Evolutionary conservation across 2,329 filamentous ascomycete species (phyloP), one percentile per base, ranked within the genome.

Genomic region (Chrysoporthe puriensis): DNA sequence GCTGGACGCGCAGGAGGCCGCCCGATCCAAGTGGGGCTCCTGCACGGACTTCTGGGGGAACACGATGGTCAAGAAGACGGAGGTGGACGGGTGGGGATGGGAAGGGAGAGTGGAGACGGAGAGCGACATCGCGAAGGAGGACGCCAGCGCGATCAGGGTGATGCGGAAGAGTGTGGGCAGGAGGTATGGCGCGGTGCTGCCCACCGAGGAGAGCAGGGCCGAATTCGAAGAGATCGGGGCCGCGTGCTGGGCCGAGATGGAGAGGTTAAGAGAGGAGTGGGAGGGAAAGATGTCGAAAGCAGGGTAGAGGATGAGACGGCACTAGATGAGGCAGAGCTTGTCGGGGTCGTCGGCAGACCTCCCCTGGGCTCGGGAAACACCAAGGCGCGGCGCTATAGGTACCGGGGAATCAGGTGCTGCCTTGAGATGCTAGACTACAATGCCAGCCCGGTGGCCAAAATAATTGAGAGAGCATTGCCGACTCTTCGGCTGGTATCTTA

Each of bases 21-120:
- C 89, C 83, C 76, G 85, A 78, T 62, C 82, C 66, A 98, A 98
- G 81, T 98, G 95, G 95, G 95, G 95, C 2, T 91, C 91, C 42
- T 86, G 88, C n/a, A 86, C 85, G 9, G 85, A 90, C 71, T 77
- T 85, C 13, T 77, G 79, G 65, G 89, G 90, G 0, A 79, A 83
- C 26, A 85, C 86, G 68, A 81, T 85, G 50, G 87, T 93, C 5
- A 91, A 90, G 78, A 88, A 88, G 73, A 96, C 94, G 1, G 93
- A 97, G 77, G 90, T 97, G 3, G 89, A 92, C 56, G 92, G 93
- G 8, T 97, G 94, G 94, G 94, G 93, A 0, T 90, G 89, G 78
- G 82, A 87, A 71, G 89, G 91, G 66, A 81, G 78, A 11, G 81
- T 84, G n/a, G 83, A 84, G 70, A 78, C 81, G 43, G 83, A 82